Conservation (phyloP, 2,329 filamentous ascomycete species). For the Colletotrichum horii region DNA sequence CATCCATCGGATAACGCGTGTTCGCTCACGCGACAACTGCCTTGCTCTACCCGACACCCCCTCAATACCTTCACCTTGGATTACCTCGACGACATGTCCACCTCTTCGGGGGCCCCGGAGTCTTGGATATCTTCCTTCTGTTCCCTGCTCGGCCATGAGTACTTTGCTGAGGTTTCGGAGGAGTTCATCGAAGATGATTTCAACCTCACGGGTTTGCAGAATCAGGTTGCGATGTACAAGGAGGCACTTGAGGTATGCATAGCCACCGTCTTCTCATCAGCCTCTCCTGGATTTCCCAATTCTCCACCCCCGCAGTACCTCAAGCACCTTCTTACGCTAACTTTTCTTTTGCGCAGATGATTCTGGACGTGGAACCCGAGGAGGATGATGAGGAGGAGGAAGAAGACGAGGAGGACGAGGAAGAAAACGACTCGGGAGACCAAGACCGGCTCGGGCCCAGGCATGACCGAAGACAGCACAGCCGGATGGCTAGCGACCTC, state of each 20-base stretch:
- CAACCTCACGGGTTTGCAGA: slow-evolving; percentile 94
- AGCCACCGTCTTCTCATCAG: neutral
- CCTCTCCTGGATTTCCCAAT: neutral
- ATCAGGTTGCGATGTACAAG: slow-evolving; percentile 98
- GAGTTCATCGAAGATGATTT: slow-evolving; percentile 99
- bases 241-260: slow-evolving; percentile 83
- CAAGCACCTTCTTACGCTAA: slow-evolving; percentile 20
- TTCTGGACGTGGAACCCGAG: slow-evolving; percentile 96
- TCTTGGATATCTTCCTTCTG: slow-evolving; percentile 99
- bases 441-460: slow-evolving; percentile 55
- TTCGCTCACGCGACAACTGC: neutral
- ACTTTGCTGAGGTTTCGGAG: slow-evolving; percentile 98
- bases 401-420: slow-evolving; percentile 76
- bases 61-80: slow-evolving; percentile 25
- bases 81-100: slow-evolving; percentile 52
- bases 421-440: slow-evolving; percentile 73
- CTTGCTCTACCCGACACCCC: slow-evolving; percentile 14
- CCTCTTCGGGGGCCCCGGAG: slow-evolving; percentile 70
- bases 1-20: slow-evolving; percentile 1
- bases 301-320: neutral
- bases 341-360: slow-evolving; percentile 67
- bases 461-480: slow-evolving; percentile 76
- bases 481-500: slow-evolving; percentile 88
- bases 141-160: slow-evolving; percentile 93
- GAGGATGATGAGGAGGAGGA: slow-evolving; percentile 89